Conservation (phyloP, 2,329 filamentous ascomycete genomes). For the Fusarium citri region DNA sequence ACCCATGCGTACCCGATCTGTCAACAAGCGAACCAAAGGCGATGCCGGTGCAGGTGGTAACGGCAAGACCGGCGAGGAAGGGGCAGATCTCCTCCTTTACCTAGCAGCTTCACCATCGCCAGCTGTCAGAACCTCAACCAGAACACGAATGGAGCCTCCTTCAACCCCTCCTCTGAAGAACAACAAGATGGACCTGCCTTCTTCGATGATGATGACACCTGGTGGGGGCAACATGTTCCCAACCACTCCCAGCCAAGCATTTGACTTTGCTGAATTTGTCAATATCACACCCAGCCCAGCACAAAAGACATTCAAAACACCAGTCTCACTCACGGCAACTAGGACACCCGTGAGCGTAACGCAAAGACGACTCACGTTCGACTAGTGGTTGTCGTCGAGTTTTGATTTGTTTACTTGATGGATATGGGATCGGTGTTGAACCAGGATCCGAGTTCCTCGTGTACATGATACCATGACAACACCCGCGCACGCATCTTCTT, state of each 20-base stretch:
- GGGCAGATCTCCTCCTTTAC: slow-evolving; percentile 83
- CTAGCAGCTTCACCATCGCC: slow-evolving; percentile 92
- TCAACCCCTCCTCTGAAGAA: slow-evolving; percentile 81
- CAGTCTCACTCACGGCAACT: slow-evolving; percentile 63
- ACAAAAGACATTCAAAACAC: slow-evolving; percentile 89
- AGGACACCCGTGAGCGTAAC: slow-evolving; percentile 74
- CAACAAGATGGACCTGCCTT: slow-evolving; percentile 75
- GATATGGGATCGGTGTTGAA: slow-evolving; percentile 12
- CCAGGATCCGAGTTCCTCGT: slow-evolving; percentile 37
- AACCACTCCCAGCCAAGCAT: slow-evolving; percentile 82
- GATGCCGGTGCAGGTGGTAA: slow-evolving; percentile 55
- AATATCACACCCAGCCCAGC: slow-evolving; percentile 97
- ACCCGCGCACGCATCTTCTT: slow-evolving; percentile 29
- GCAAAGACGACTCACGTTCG: slow-evolving; percentile 84
- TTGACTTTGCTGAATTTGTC: slow-evolving; percentile 97
- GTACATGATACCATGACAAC: slow-evolving; percentile 54
- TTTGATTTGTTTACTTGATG: slow-evolving; percentile 25
- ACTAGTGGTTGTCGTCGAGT: slow-evolving; percentile 63
- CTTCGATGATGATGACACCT: slow-evolving; percentile 90
- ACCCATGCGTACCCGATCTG: slow-evolving; percentile 69
- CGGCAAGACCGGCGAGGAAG: slow-evolving; percentile 78
- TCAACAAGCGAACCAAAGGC: slow-evolving; percentile 62
- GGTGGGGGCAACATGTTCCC: slow-evolving; percentile 76
- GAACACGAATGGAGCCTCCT: slow-evolving; percentile 70
- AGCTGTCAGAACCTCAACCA: slow-evolving; percentile 66